Evolutionary conservation across 164 flowering plant genomes (phyloP).

Genomic region (Nymphaea colorata): DNA sequence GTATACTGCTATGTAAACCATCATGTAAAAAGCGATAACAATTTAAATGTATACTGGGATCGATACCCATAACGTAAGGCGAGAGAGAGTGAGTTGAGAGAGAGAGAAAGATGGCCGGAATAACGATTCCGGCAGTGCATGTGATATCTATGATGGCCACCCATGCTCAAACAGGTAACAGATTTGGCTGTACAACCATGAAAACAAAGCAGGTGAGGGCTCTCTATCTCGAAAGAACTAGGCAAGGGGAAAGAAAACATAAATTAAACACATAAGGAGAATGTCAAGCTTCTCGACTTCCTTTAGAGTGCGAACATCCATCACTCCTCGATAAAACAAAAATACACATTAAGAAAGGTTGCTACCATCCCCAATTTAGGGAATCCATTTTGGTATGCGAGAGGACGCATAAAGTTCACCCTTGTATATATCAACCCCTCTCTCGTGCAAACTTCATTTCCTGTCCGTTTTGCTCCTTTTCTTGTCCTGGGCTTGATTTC

Average conservation of each 20-base stretch:
- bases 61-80: background rate
- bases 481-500: background rate
- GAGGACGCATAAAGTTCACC: background rate
- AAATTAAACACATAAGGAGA: background rate
- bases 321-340: background rate
- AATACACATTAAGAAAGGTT: background rate
- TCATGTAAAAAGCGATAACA: too few relatives aligned
- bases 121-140: conserved; percentile 15
- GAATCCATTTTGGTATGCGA: background rate
- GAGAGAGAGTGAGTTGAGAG: background rate
- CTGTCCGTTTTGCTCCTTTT: background rate
- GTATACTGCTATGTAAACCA: too few relatives aligned
- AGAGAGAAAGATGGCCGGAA: conserved; percentile 2
- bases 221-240: conserved; percentile 3
- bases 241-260: background rate
- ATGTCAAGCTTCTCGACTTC: background rate
- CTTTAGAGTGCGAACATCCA: background rate
- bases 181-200: conserved; percentile 13
- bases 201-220: conserved; percentile 17
- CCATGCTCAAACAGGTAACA: background rate
- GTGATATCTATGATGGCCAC: conserved; percentile 7
- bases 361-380: background rate
- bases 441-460: background rate
- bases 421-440: background rate
- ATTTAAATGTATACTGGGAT: too few relatives aligned